Evolutionary conservation across 768 basidiomycete genomes (phyloP), one percentile per base, ranked within the genome.

Genomic region (Auricularia heimuer): DNA sequence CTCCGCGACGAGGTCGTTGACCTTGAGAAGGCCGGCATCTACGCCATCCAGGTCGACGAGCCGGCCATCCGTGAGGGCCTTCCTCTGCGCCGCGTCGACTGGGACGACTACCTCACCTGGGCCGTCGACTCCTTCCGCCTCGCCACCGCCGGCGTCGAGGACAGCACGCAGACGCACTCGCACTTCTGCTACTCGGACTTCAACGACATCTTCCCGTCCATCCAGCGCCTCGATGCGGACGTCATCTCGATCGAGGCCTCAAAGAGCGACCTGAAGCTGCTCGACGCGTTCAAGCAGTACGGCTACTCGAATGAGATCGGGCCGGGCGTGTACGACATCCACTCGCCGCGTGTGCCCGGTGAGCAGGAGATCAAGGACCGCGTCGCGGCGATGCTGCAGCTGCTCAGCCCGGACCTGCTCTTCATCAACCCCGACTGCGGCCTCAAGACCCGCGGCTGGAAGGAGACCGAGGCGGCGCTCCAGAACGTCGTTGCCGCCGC

Each of bases 121-220:
- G 95, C 97, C 61, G 94, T 98, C 67, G 94, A 98, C 79, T 97
- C 96, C 68, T 99, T 99, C 86, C 94, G 94, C 79, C 87, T 98
- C 68, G 80, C 97, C 62, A 98, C 96, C 66, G 92, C 97, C 21
- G 97, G 96, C 77, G 97, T 98, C 71, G 85, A 85, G 73, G 89
- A 98, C 75, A 82, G 86, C 67, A 91, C 93, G 72, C 96, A 98
- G 80, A 94, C 94, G 71, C 96, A 98, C 82, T 98, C 94, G 62
- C 97, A 99, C 84, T 96, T 96, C 85, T 96, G 94, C 82, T 95
- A 94, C 82, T 98, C 95, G 65, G 95, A 98, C 82, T 98, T 98
- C 75, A 92, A 89, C 79, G 93, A 97, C 75, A 98, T 98, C 80
- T 98, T 98, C 91, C 87, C 91, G 36, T 95, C 92, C 66, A 97